These are phyloP conservation scores for Royoungia palumana DNA, from an alignment of 768 basidiomycete species.

Conservation along the genomic window DNA sequence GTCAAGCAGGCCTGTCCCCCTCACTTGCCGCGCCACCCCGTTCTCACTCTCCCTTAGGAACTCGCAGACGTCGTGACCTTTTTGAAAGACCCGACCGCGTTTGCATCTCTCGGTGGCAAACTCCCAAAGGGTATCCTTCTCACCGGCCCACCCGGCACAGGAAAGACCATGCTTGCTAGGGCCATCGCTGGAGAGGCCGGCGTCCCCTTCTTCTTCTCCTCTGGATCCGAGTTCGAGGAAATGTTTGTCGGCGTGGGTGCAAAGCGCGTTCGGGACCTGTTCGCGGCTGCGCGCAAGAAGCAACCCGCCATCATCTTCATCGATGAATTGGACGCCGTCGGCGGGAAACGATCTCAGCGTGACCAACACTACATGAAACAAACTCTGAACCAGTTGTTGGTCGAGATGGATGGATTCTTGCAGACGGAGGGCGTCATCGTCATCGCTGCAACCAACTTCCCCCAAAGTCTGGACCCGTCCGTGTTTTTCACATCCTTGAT, in stretches of 20 bases:
- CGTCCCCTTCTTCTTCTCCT: slow-evolving; percentile 96
- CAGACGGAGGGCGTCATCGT: slow-evolving; percentile 93
- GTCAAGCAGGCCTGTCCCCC: slow-evolving; percentile 75
- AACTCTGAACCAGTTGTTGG: slow-evolving; percentile 92
- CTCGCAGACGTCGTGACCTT: slow-evolving; percentile 94
- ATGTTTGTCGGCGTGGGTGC: slow-evolving; percentile 97
- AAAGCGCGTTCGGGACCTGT: slow-evolving; percentile 92
- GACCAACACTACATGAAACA: slow-evolving; percentile 91
- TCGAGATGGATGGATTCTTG: slow-evolving; percentile 96
- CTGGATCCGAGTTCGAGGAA: slow-evolving; percentile 96
- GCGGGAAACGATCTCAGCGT: slow-evolving; percentile 78
- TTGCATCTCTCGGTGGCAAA: slow-evolving; percentile 89
- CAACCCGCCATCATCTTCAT: slow-evolving; percentile 98
- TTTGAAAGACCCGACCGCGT: slow-evolving; percentile 87
- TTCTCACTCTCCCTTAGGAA: slow-evolving; percentile 50
- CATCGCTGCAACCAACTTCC: slow-evolving; percentile 97
- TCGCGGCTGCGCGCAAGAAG: slow-evolving; percentile 89
- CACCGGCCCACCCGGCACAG: slow-evolving; percentile 91
- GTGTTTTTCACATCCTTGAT: slow-evolving; percentile 26
- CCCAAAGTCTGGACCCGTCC: slow-evolving; percentile 86
- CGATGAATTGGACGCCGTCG: slow-evolving; percentile 93
- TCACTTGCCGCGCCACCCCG: background rate
- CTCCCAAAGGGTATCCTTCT: slow-evolving; percentile 91
- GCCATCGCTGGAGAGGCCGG: slow-evolving; percentile 98
- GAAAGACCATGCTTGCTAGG: slow-evolving; percentile 79